Evolutionary conservation across 2,329 filamentous ascomycete genomes (phyloP), one percentile per base, ranked within the genome.

Genomic region (Colletotrichum viniferum): DNA sequence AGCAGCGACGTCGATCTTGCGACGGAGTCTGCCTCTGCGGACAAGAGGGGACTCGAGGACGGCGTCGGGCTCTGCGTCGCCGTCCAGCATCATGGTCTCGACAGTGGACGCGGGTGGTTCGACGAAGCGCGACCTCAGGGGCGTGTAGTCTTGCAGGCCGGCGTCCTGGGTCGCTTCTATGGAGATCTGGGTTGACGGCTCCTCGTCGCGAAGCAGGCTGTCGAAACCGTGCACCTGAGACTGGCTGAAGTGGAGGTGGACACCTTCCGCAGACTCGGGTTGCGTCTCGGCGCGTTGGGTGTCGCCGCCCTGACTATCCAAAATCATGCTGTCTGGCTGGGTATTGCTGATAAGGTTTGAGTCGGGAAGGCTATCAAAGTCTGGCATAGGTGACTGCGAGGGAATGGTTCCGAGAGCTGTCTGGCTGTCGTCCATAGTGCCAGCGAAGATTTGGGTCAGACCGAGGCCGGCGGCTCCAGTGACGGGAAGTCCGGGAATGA

Each of bases 391-490:
- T 18, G 78, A 77, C 63, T 85, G 83, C 8, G 88, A 88, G 21
- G 89, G 83, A 36, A 79, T 79, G 36, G 76, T 80, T 16, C 77
- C 77, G 16, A 81, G 79, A 21, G 78, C 79, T 70, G 78, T 79
- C 79, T 91, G 89, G 78, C 88, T 91, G 82, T 87, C 92, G 63
- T 94, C 95, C 92, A 98, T 94, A 1, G 96, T 98, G 14, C 95
- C 95, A 7, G 94, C 94, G 81, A 98, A 98, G 77, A 97, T 96
- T 80, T 98, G 96, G 0, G 95, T 97, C 60, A 98, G 88, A 12
- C 95, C 94, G 56, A 98, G 85, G 4, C 92, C 92, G 43, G 91
- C 92, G 26, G 91, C 88, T 0, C 88, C 90, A 26, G 88, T 84
- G 5, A 93, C 87, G 4, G 92, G 90, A 24, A 95, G 85, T 2